Evolutionary conservation across 371 early-diverging fungal species (phyloP).

Genomic region (Mucor piriformis): DNA sequence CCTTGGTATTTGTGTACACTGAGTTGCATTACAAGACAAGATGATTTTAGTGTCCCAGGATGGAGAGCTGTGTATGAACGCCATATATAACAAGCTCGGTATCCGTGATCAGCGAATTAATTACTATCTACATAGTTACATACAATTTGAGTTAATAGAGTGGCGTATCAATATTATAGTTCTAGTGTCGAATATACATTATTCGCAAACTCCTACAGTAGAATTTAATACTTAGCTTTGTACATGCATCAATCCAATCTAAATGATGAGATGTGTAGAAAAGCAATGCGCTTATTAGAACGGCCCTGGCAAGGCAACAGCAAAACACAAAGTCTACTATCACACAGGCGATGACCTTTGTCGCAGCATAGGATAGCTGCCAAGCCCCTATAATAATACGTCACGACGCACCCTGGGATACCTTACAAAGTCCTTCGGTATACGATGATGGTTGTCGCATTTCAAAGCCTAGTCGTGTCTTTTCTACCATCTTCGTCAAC

Average conservation of each 20-base stretch:
- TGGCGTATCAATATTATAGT: background rate
- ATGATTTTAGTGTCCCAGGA: background rate
- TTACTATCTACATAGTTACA: background rate
- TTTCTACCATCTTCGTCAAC: too few relatives aligned
- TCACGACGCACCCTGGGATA: background rate
- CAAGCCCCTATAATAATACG: background rate
- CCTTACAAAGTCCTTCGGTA: background rate
- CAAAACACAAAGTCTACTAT: background rate
- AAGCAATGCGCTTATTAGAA: background rate
- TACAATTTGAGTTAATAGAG: background rate
- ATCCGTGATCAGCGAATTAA: background rate
- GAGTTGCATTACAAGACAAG: constrained; percentile 1
- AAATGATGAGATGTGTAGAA: background rate
- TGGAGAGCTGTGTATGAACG: background rate
- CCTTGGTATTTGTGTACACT: background rate
- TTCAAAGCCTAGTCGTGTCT: background rate
- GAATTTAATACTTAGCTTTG: constrained; percentile 1
- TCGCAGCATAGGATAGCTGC: constrained; percentile 1
- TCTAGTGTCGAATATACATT: too few relatives aligned
- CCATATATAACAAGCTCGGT: background rate
- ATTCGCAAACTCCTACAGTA: background rate
- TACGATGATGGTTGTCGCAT: background rate
- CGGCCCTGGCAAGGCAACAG: background rate
- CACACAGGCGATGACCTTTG: too few relatives aligned
- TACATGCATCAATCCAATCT: background rate